Percentiles rank a stretch among this genome's conserved stretches.
Conservation (phyloP, 1,284 basidiomycete genomes). For the Cryptococcus neoformans region DNA sequence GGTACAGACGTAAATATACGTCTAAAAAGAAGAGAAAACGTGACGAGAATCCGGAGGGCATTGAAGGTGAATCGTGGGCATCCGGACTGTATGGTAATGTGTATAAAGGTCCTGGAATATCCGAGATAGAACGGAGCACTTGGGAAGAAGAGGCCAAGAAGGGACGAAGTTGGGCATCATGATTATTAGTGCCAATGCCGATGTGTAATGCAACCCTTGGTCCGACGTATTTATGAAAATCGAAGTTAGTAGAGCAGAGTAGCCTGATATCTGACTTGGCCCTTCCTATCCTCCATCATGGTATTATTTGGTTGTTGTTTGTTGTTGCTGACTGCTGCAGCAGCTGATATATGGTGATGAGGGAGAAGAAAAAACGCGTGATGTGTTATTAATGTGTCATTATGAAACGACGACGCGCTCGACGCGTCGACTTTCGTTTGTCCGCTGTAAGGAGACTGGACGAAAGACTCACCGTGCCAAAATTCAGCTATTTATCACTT, state of each 20-base stretch:
- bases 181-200: no score
- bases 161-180: no score
- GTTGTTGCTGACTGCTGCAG: no score
- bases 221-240: no score
- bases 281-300: no score
- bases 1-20: constrained; percentile 7
- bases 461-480: constrained; percentile 2
- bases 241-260: no score
- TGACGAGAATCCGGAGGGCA: neutral
- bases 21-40: neutral
- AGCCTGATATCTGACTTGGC: no score
- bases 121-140: neutral
- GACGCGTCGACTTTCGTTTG: no score
- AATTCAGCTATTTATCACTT: neutral
- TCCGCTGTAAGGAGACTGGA: no score
- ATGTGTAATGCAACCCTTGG: no score
- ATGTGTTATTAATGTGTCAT: neutral
- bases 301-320: no score
- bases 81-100: neutral
- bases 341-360: no score
- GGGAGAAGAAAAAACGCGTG: neutral
- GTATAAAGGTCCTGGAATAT: neutral
- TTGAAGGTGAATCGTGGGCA: neutral
- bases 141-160: neutral
- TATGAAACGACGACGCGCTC: neutral